Evolutionary conservation across 345 rosid genomes (phyloP), one percentile per base, ranked within the genome.

Genomic region (Moricandia moricandioides): DNA sequence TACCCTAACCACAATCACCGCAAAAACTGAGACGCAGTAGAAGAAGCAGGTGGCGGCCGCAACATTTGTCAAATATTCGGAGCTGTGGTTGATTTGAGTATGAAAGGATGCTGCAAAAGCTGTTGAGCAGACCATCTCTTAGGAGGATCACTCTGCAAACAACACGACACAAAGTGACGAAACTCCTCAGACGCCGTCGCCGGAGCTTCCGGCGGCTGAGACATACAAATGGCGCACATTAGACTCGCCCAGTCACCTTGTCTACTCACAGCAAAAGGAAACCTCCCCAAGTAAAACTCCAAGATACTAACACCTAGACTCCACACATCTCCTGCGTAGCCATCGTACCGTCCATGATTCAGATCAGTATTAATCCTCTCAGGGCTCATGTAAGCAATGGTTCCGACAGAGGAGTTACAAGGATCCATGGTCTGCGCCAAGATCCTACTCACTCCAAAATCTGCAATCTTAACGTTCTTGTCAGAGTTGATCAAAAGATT

Each of bases 311-410:
- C 97, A 40, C 99, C 99, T 1, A 91, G 79, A 37, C 97, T 88
- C 98, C 98, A 94, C 9, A 95, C 57, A 76, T 95, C 98, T 6
- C 96, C 97, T 0, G 94, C 93, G 73, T 75, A 89, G 0, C 88
- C 97, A 31, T 91, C 85, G 65, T 94, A 91, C 5, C 62, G 82
- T 1, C 97, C 97, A 9, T 92, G 91, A 74, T 95, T 95, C 80
- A 91, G 61, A 69, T 95, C 99, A 1, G 97, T 90, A 66, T 95
- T 95, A 62, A 95, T 95, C 83, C 97, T 73, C 78, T 95, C 99
- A 0, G 99, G 99, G 54, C 97, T 90, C 99, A 95, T 95, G 66
- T 95, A 95, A 1, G 98, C 99, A 14, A 95, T 92, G 45, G 98
- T 95, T 0, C 98, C 98, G 0, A 95, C 98, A 0, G 99, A 86